phyloP scores from a whole-genome alignment of 352 stramenopile genomes.

The Blastocystis sp. region DNA sequence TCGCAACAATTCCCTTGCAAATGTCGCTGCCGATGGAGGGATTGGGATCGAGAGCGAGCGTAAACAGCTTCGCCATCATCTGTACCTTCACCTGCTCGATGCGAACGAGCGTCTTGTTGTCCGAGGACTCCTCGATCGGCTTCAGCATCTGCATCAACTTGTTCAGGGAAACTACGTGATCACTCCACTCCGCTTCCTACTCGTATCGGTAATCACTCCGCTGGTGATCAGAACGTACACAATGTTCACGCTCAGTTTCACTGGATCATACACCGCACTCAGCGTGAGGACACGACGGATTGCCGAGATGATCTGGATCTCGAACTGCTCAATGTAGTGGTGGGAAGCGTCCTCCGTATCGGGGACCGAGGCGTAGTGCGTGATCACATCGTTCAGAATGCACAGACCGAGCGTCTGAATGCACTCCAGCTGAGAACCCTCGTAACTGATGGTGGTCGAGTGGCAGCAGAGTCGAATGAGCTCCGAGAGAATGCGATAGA shows the following conservation, averaged over 20 bases:
- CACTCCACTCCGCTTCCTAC: neutral
- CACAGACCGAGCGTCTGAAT: conserved; percentile 54
- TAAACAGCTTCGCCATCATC: neutral
- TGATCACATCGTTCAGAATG: conserved; percentile 54
- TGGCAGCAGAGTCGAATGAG: conserved; percentile 55
- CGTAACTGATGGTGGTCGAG: conserved; percentile 49
- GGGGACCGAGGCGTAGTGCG: neutral
- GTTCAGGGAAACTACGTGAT: neutral
- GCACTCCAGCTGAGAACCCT: conserved; percentile 47
- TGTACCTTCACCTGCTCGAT: conserved; percentile 53
- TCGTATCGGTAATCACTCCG: conserved; percentile 45
- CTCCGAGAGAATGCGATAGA: conserved; percentile 45
- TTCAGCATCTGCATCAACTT: conserved; percentile 54
- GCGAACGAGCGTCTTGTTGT: neutral
- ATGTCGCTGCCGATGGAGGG: neutral
- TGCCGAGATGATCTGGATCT: conserved; percentile 53
- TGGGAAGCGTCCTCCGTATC: conserved; percentile 34
- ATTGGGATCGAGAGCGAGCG: neutral
- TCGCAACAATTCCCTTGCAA: neutral
- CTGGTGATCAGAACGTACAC: conserved; percentile 30
- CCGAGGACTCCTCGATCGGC: conserved; percentile 9
- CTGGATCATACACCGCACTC: conserved; percentile 29
- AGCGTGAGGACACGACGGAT: conserved; percentile 34
- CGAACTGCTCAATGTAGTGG: conserved; percentile 52
- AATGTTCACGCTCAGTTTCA: conserved; percentile 10